phyloP scores from a whole-genome alignment of 768 basidiomycete species.

The Termitomyces sp. region DNA sequence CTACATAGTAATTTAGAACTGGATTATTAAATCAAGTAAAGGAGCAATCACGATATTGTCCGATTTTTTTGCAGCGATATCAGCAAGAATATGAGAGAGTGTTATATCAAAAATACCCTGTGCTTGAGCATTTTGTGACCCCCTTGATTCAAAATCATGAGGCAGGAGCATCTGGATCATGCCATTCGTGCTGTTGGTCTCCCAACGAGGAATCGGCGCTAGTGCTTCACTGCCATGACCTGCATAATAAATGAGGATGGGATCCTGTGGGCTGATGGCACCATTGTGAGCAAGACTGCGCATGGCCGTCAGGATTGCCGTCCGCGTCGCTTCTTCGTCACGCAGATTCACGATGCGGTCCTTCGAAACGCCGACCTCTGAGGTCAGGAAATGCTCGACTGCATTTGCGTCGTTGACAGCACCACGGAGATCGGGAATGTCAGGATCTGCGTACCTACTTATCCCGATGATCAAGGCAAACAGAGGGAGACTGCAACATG shows the following conservation, averaged over 20 bases:
- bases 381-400: neutral
- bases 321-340: neutral
- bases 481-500: too few relatives aligned
- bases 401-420: constrained; percentile 3
- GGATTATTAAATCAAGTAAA: too few relatives aligned
- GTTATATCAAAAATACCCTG: constrained; percentile 2
- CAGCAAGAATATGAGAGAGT: neutral
- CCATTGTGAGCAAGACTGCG: neutral
- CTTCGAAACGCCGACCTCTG: neutral
- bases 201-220: neutral
- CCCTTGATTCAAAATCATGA: neutral
- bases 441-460: neutral
- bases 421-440: neutral
- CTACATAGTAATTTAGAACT: too few relatives aligned
- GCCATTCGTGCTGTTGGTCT: neutral
- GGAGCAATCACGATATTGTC: constrained; percentile 7
- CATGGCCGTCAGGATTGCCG: neutral
- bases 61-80: neutral
- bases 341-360: constrained; percentile 1
- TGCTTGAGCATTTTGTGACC: neutral
- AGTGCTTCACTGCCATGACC: constrained; percentile 1
- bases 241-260: constrained; percentile 12
- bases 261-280: neutral
- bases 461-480: constrained; percentile 6
- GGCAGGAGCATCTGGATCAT: constrained; percentile 8